Percentiles rank a stretch among this genome's conserved stretches.
Conservation (phyloP, 2,329 filamentous ascomycete species). For the Gyromitra esculenta region DNA sequence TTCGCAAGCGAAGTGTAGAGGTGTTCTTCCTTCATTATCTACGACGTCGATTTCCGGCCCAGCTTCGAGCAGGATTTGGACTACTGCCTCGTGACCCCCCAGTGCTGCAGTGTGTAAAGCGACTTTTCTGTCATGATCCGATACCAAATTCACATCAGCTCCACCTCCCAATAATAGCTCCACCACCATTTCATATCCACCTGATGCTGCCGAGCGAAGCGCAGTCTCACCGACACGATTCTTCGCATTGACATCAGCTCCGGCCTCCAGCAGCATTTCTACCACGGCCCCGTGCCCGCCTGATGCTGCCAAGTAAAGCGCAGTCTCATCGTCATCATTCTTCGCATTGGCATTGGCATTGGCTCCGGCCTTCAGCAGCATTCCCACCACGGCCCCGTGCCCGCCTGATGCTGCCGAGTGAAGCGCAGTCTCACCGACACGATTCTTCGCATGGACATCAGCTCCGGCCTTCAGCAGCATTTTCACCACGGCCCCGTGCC, state of each 20-base stretch:
- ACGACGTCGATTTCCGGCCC: constrained; percentile 2
- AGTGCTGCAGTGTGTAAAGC: not conserved
- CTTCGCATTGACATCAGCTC: not conserved
- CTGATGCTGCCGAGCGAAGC: not conserved
- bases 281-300: constrained; percentile 12
- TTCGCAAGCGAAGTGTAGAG: constrained; percentile 10
- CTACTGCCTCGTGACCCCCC: not conserved
- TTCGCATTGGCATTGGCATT: constrained; percentile 15
- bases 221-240: not conserved
- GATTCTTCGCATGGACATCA: constrained; percentile 1
- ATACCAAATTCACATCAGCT: not conserved
- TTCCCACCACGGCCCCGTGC: not conserved
- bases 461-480: constrained; percentile 7
- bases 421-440: not conserved
- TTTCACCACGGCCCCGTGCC: constrained; percentile 8
- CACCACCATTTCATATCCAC: constrained; percentile 10
- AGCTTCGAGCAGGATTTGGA: not conserved
- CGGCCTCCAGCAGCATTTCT: constrained; percentile 9
- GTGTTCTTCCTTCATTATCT: constrained; percentile 7
- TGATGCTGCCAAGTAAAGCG: not conserved
- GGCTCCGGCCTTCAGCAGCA: constrained; percentile 10
- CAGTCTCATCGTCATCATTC: not conserved
- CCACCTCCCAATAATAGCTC: constrained; percentile 10
- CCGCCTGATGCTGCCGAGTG: not conserved
- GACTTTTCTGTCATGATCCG: not conserved